A percentile compares a stretch with the other conserved stretches of the same genome.
Conservation (phyloP, 2,329 filamentous ascomycete genomes). For the Cladobotryum mycophilum region DNA sequence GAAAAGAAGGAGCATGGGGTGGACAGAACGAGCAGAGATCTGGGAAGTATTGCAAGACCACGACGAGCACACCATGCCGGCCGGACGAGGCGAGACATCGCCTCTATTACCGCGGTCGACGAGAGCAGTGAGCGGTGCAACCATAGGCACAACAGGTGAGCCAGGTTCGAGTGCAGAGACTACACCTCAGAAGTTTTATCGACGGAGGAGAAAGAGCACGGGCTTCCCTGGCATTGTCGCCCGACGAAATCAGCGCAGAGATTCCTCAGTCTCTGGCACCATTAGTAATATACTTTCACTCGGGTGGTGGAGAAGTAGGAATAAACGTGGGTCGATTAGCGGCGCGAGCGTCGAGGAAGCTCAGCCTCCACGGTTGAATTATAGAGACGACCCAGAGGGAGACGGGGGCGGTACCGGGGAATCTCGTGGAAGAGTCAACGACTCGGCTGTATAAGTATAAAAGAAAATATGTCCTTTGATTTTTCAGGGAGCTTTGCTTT, state of each 20-base stretch:
- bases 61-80: slow-evolving; percentile 38
- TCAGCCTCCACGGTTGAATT: slow-evolving; percentile 4
- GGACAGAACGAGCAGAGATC: slow-evolving; percentile 69
- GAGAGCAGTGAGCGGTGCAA: slow-evolving; percentile 25
- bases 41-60: slow-evolving; percentile 85
- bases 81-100: slow-evolving; percentile 32
- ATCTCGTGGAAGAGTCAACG: slow-evolving; percentile 14
- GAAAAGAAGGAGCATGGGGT: slow-evolving; percentile 46
- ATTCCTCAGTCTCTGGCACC: slow-evolving; percentile 42
- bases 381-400: slow-evolving; percentile 18
- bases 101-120: slow-evolving; percentile 32
- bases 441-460: slow-evolving; percentile 29
- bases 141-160: slow-evolving; percentile 20
- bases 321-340: slow-evolving; percentile 10
- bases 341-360: slow-evolving; percentile 7
- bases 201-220: slow-evolving; percentile 50
- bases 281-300: slow-evolving; percentile 48
- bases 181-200: slow-evolving; percentile 26
- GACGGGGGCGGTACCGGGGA: slow-evolving; percentile 3
- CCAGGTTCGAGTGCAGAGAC: slow-evolving; percentile 25
- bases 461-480: not conserved
- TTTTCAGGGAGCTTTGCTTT: slow-evolving; percentile 3
- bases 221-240: slow-evolving; percentile 58
- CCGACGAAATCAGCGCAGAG: slow-evolving; percentile 35
- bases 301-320: slow-evolving; percentile 43